Evolutionary conservation across 176 grass and related monocot genomes (phyloP).

Genomic region (Bothriochloa decipiens): DNA sequence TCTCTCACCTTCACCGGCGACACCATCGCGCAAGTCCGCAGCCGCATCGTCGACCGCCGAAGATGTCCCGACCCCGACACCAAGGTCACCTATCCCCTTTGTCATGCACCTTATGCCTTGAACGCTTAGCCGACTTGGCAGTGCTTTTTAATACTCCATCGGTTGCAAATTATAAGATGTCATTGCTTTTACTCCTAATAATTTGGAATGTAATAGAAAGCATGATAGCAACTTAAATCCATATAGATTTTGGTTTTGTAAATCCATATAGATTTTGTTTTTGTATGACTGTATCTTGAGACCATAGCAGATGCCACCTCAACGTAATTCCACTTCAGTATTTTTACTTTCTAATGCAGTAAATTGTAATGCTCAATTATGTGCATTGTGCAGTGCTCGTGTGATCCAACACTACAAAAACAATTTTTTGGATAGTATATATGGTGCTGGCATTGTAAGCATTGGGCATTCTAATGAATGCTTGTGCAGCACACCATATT

Average conservation of each 20-base stretch:
- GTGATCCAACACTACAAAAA: neutral
- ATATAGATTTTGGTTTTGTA: neutral
- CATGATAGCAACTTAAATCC: neutral
- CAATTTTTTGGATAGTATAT: slow-evolving; percentile 14
- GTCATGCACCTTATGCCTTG: neutral
- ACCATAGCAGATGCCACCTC: slow-evolving; percentile 5
- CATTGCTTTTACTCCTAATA: too few species aligned
- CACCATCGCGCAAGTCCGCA: slow-evolving; percentile 81
- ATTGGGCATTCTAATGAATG: slow-evolving; percentile 10
- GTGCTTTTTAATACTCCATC: neutral
- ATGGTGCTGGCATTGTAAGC: neutral
- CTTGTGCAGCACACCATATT: neutral
- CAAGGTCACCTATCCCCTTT: slow-evolving; percentile 68
- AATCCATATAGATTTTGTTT: neutral
- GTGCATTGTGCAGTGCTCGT: neutral
- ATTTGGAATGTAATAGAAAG: neutral
- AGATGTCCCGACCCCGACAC: slow-evolving; percentile 28
- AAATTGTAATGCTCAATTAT: neutral
- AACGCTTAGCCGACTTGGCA: neutral
- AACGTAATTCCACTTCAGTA: neutral
- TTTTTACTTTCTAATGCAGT: neutral
- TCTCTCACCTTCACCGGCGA: slow-evolving; percentile 87
- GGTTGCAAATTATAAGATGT: too few species aligned
- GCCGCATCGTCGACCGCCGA: slow-evolving; percentile 51
- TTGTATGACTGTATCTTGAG: neutral